Evolutionary conservation across 176 grass and related monocot genomes (phyloP).

Genomic region (Aegilops sharonensis): DNA sequence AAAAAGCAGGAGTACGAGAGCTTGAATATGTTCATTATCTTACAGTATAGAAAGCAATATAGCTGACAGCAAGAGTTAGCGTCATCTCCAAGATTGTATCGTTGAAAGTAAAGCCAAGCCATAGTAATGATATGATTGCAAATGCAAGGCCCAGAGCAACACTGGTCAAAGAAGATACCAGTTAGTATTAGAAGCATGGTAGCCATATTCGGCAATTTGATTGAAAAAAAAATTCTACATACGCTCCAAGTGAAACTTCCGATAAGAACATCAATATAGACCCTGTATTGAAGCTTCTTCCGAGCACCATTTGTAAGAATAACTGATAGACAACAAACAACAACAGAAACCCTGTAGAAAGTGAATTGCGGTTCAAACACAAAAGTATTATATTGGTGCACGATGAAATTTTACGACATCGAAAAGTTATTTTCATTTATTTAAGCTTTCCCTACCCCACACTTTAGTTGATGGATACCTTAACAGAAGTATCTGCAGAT

Average conservation of each 20-base stretch:
- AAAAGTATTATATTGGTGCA: not conserved
- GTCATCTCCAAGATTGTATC: conserved; percentile 92
- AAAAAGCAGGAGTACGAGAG: conserved; percentile 4
- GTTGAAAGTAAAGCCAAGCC: conserved; percentile 92
- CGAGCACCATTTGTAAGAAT: conserved; percentile 85
- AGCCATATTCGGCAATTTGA: not conserved
- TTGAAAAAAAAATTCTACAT: conserved; percentile 33
- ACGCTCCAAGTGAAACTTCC: conserved; percentile 90
- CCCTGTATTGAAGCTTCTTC: conserved; percentile 63
- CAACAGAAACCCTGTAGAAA: conserved; percentile 83
- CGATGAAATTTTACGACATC: conserved; percentile 12
- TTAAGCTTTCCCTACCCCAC: not conserved
- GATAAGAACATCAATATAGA: conserved; percentile 82
- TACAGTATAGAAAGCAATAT: conserved; percentile 92
- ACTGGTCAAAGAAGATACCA: conserved; percentile 49
- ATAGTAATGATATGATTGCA: conserved; percentile 82
- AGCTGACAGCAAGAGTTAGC: conserved; percentile 92
- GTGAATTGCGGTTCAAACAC: not conserved
- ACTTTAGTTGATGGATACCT: not conserved
- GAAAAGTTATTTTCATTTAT: not conserved
- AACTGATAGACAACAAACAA: conserved; percentile 73
- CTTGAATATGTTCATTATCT: conserved; percentile 24
- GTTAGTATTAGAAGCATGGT: conserved; percentile 18
- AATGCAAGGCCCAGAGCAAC: conserved; percentile 79
- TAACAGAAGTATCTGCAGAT: conserved; percentile 1